phyloP scores from a whole-genome alignment of 2,329 filamentous ascomycete genomes.

The Apiospora saccharicola region DNA sequence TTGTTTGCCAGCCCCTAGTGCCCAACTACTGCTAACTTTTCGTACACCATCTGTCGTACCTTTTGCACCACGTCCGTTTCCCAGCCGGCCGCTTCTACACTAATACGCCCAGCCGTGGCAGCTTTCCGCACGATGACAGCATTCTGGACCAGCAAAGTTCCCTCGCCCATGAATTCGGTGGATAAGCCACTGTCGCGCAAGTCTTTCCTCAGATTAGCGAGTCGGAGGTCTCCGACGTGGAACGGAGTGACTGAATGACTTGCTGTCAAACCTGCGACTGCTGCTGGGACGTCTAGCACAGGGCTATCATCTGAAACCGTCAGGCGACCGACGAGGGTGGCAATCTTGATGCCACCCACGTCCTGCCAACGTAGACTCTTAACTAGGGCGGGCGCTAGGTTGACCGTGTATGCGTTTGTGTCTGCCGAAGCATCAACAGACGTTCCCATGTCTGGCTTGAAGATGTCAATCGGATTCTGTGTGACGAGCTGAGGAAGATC shows the following conservation, averaged over 20 bases:
- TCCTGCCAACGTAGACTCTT: constrained; percentile 94
- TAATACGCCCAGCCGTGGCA: constrained; percentile 79
- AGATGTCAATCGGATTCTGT: constrained; percentile 73
- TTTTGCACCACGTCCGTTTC: constrained; percentile 76
- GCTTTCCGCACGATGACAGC: constrained; percentile 89
- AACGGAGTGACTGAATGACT: constrained; percentile 82
- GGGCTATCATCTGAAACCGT: constrained; percentile 23
- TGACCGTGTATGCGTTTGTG: constrained; percentile 96
- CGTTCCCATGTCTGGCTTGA: constrained; percentile 78
- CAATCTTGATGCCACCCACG: constrained; percentile 86
- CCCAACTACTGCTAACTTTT: constrained; percentile 87
- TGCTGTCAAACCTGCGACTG: constrained; percentile 53
- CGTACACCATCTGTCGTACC: constrained; percentile 91
- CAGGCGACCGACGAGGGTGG: constrained; percentile 83
- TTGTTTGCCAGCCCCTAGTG: constrained; percentile 20
- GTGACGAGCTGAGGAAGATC: constrained; percentile 77
- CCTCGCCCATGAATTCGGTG: constrained; percentile 93
- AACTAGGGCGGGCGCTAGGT: constrained; percentile 83
- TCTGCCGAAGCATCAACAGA: constrained; percentile 91
- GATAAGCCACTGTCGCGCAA: constrained; percentile 84
- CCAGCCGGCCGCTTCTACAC: constrained; percentile 80
- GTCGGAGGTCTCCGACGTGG: constrained; percentile 90
- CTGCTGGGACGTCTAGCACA: constrained; percentile 45
- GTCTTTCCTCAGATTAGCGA: constrained; percentile 85
- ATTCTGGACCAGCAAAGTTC: constrained; percentile 88